These are phyloP conservation scores for Priceomyces castillae DNA, from an alignment of 805 yeast genomes.

Conservation along the genomic window DNA sequence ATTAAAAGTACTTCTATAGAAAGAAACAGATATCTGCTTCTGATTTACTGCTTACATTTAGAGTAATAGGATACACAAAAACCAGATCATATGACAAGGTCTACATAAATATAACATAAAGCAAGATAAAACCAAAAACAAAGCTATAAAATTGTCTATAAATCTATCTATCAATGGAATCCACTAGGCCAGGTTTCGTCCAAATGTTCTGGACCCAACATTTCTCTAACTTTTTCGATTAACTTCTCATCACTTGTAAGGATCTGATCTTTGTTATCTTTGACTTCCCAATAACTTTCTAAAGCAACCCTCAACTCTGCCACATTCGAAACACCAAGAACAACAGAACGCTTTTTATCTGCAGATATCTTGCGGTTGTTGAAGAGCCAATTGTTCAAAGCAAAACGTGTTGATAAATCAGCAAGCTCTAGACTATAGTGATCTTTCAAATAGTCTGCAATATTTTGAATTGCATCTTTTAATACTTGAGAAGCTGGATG, in stretches of 20 bases:
- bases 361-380: slow-evolving; percentile 14
- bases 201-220: slow-evolving; percentile 49
- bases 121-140: too few relatives aligned
- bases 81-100: too few relatives aligned
- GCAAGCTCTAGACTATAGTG: slow-evolving; percentile 63
- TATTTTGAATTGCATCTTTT: slow-evolving; percentile 47
- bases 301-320: slow-evolving; percentile 65
- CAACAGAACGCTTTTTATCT: slow-evolving; percentile 47
- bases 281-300: slow-evolving; percentile 50
- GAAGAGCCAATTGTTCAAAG: slow-evolving; percentile 58
- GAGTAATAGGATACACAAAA: too few relatives aligned
- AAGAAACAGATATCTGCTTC: too few relatives aligned
- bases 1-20: too few relatives aligned
- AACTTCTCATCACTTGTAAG: slow-evolving; percentile 43
- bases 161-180: slow-evolving; percentile 4
- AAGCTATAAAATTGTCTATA: too few relatives aligned
- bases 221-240: slow-evolving; percentile 40
- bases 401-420: slow-evolving; percentile 75
- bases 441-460: slow-evolving; percentile 37
- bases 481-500: slow-evolving; percentile 75
- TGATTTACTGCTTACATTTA: too few relatives aligned
- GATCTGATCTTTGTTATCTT: slow-evolving; percentile 27
- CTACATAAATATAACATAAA: too few relatives aligned
- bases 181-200: slow-evolving; percentile 66
- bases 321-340: slow-evolving; percentile 70